A percentile compares a stretch with the other conserved stretches of the same genome.
These are phyloP conservation scores for Suillus fuscotomentosus DNA, from an alignment of 768 basidiomycete species.

Conservation along the genomic window DNA sequence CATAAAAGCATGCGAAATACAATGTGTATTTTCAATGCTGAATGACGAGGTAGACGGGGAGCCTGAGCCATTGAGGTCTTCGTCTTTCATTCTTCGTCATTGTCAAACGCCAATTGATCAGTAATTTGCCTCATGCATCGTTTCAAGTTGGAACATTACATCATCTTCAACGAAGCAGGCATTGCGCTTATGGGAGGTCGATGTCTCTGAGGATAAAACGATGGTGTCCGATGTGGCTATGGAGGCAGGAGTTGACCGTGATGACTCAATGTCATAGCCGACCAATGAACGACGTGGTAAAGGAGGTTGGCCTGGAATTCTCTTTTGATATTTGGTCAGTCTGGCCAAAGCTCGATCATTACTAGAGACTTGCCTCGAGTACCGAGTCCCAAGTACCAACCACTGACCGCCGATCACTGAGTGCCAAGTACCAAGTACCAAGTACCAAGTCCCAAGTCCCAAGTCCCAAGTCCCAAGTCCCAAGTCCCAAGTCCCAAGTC, in stretches of 20 bases:
- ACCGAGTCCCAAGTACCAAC: too few relatives aligned
- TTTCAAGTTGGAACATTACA: not conserved
- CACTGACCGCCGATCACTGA: too few relatives aligned
- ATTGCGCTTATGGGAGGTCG: not conserved
- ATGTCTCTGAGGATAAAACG: not conserved
- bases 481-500: too few relatives aligned
- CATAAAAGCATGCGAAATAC: not conserved
- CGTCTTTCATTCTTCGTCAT: not conserved
- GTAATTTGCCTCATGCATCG: not conserved
- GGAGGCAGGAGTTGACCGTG: not conserved
- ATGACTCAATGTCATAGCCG: not conserved
- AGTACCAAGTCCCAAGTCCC: too few relatives aligned
- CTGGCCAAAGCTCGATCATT: not conserved
- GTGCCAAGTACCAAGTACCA: too few relatives aligned
- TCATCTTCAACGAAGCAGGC: not conserved
- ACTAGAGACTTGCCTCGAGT: conserved; percentile 19
- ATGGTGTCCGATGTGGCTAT: not conserved
- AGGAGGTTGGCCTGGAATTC: conserved; percentile 25
- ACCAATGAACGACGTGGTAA: conserved; percentile 12
- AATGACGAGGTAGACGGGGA: not conserved
- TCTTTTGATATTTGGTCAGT: conserved; percentile 12
- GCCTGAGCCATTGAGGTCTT: not conserved
- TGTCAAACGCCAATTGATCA: not conserved
- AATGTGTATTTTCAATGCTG: not conserved
- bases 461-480: too few relatives aligned